Evolutionary conservation across 768 basidiomycete genomes (phyloP), one percentile per base, ranked within the genome.

Genomic region (Sporobolomyces roseus): DNA sequence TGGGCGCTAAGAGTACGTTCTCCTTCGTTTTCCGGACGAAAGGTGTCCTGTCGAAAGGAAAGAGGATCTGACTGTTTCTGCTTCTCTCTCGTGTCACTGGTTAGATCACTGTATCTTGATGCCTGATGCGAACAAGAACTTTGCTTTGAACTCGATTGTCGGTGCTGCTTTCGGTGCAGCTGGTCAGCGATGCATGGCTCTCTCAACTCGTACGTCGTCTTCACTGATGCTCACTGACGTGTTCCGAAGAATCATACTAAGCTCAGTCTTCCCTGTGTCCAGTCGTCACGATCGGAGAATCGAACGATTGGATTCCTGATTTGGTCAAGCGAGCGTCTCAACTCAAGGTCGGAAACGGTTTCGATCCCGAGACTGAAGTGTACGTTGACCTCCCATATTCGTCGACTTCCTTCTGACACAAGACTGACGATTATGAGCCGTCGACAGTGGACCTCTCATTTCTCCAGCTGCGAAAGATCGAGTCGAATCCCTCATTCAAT

Each of bases 141-240:
- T 96, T 73, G 93, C 94, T 46, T 85, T 97, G 32, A 90, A 91
- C 27, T 85, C 91, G 16, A 89, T 96, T 35, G 90, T 93, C 79
- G 97, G 97, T 79, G 92, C 93, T 35, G 91, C 94, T 30, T 87
- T 96, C 46, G 94, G 94, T 38, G 94, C 94, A 72, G 94, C 94
- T 35, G 94, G 94, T 17, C 94, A 98, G 78, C 85, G 96, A 65
- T 98, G 93, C 80, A 97, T 96, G 93, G 93, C 92, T 17, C 81
- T 94, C 49, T 94, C 92, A 17, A 91, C 93, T 36, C 89, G 91
- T 88, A 70, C 75, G 86, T 65, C 8, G 4, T 25, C 33, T 10
- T 19, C 32, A 16, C 38, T 63, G 51, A 43, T 41, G 23, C 43
- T 43, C 2, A 2, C 51, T 51, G 23, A 46, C 45, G 7, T 10